Evolutionary conservation across 2,329 filamentous ascomycete genomes (phyloP).

Genomic region (Ceratocystis variospora): DNA sequence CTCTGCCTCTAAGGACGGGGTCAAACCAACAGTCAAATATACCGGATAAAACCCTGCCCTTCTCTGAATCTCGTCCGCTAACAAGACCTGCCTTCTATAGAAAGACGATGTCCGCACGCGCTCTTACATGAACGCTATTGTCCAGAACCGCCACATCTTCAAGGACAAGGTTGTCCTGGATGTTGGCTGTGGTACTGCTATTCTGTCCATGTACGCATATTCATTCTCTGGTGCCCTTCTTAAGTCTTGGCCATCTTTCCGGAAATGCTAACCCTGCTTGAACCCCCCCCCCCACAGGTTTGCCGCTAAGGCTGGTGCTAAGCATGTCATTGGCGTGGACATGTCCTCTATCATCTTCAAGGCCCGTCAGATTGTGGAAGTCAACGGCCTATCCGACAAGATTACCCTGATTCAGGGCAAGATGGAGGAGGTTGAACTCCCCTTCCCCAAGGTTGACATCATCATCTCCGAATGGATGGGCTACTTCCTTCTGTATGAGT

Average conservation of each 20-base stretch:
- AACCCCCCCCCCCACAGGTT: constrained; percentile 49
- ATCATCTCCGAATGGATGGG: constrained; percentile 99
- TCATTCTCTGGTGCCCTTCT: constrained; percentile 14
- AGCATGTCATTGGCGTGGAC: constrained; percentile 97
- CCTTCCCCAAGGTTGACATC: constrained; percentile 92
- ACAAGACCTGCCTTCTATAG: constrained; percentile 33
- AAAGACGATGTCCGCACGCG: constrained; percentile 97
- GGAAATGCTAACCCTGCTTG: constrained; percentile 9
- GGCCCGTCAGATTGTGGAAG: constrained; percentile 83
- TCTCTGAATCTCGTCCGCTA: constrained; percentile 20
- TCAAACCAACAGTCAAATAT: background rate
- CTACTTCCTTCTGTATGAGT: constrained; percentile 97
- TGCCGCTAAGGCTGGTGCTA: constrained; percentile 86
- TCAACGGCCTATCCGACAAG: constrained; percentile 86
- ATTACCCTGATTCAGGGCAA: constrained; percentile 97
- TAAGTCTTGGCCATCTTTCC: constrained; percentile 13
- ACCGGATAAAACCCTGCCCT: too few species aligned
- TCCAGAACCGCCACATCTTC: constrained; percentile 91
- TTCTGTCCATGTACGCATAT: constrained; percentile 76
- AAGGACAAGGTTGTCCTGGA: constrained; percentile 78
- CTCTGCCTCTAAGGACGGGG: background rate
- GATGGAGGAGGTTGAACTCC: constrained; percentile 96
- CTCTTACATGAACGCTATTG: constrained; percentile 94
- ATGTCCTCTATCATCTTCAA: constrained; percentile 99
- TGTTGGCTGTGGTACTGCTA: constrained; percentile 92